Evolutionary conservation across 2,329 filamentous ascomycete genomes (phyloP).

Genomic region (Talaromyces sp.): DNA sequence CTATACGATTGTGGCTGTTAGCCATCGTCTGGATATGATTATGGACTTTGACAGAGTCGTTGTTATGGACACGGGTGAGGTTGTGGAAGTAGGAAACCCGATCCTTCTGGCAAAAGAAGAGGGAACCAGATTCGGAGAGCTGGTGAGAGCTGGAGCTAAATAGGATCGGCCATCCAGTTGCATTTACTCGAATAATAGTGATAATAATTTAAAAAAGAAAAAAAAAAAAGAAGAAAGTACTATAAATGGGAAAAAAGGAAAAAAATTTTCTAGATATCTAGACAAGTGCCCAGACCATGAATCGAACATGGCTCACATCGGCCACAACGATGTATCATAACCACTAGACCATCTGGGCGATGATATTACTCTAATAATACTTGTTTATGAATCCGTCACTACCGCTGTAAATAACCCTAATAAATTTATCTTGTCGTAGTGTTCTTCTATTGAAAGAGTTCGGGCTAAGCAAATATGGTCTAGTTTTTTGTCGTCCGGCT

Average conservation of each 20-base stretch:
- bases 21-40: conserved; percentile 51
- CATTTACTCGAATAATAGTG: no score
- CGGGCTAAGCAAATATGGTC: neutral
- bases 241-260: neutral
- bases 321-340: conserved; percentile 2
- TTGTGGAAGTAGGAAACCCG: conserved; percentile 36
- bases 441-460: no score
- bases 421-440: neutral
- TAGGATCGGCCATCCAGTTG: neutral
- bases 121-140: conserved; percentile 4
- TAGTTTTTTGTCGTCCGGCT: neutral
- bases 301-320: conserved; percentile 1
- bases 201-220: no score
- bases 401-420: neutral
- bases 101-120: conserved; percentile 8
- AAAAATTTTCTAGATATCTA: neutral
- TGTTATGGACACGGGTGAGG: conserved; percentile 32
- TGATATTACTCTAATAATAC: fast-evolving
- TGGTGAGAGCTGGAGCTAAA: conserved; percentile 7
- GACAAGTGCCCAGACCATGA: neutral
- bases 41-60: conserved; percentile 39
- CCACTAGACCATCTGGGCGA: neutral
- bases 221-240: neutral
- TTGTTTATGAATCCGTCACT: neutral
- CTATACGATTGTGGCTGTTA: conserved; percentile 59